Percentiles rank a stretch among this genome's conserved stretches.
Conservation (phyloP, 163 green algal genomes). For the Chloromonas sp. region DNA sequence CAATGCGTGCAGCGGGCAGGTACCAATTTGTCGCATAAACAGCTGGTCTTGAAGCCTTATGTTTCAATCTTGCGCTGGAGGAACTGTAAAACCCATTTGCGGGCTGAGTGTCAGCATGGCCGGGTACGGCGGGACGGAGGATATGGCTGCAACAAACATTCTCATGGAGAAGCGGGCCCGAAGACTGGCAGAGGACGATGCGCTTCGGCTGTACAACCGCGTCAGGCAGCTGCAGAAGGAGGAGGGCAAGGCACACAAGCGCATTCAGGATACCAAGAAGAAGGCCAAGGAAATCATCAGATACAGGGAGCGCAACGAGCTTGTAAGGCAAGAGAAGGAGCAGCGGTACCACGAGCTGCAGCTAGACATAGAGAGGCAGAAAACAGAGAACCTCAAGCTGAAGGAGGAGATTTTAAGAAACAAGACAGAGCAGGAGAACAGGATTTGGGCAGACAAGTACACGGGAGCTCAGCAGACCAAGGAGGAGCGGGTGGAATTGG, state of each 20-base stretch:
- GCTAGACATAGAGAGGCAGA: constrained; percentile 41
- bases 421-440: constrained; percentile 42
- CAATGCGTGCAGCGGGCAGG: too few species aligned
- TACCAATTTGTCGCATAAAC: too few species aligned
- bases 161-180: not conserved
- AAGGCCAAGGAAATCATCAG: constrained; percentile 51
- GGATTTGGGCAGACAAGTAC: constrained; percentile 39
- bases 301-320: constrained; percentile 48
- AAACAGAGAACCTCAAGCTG: constrained; percentile 37
- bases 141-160: not conserved
- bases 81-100: too few species aligned
- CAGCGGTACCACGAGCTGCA: constrained; percentile 31
- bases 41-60: too few species aligned
- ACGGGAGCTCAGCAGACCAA: constrained; percentile 40
- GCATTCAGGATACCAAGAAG: constrained; percentile 57
- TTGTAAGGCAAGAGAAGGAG: constrained; percentile 48
- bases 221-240: constrained; percentile 66
- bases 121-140: not conserved
- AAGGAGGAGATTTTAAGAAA: constrained; percentile 43
- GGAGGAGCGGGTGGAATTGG: constrained; percentile 46
- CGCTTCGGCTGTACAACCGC: constrained; percentile 59
- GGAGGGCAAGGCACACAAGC: constrained; percentile 51
- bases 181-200: constrained; percentile 56
- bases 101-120: not conserved
- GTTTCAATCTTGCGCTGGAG: too few species aligned